A percentile compares a stretch with the other conserved stretches of the same genome.
These are phyloP conservation scores for Discostella stelligeroides DNA, from an alignment of 108 stramenopile species.

Conservation along the genomic window DNA sequence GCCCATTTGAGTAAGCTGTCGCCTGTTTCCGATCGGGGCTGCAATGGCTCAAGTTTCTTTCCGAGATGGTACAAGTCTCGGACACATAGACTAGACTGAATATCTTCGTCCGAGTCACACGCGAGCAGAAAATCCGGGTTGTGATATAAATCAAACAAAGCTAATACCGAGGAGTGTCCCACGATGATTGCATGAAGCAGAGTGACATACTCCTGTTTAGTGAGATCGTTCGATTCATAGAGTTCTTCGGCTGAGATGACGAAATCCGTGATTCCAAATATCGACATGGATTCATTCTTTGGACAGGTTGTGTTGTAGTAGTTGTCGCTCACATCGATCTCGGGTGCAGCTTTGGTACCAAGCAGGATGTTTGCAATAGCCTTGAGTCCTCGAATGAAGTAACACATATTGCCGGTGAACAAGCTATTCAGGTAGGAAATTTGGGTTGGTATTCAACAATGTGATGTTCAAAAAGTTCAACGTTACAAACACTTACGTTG, in stretches of 20 bases:
- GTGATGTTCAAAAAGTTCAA: neutral
- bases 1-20: slow-evolving; percentile 43
- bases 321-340: neutral
- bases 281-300: slow-evolving; percentile 18
- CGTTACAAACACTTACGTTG: slow-evolving; percentile 24
- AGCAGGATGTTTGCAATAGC: slow-evolving; percentile 32
- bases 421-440: neutral
- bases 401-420: slow-evolving; percentile 16
- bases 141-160: slow-evolving; percentile 36
- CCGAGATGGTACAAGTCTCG: slow-evolving; percentile 33
- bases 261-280: slow-evolving; percentile 38
- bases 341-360: neutral
- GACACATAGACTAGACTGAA: slow-evolving; percentile 18
- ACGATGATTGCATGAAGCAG: slow-evolving; percentile 36
- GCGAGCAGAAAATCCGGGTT: slow-evolving; percentile 39
- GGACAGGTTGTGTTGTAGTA: neutral
- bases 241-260: slow-evolving; percentile 37
- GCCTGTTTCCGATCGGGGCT: slow-evolving; percentile 1
- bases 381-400: slow-evolving; percentile 31
- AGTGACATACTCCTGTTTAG: slow-evolving; percentile 30
- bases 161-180: slow-evolving; percentile 12
- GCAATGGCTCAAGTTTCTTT: slow-evolving; percentile 21
- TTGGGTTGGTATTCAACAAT: neutral
- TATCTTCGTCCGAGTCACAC: slow-evolving; percentile 22
- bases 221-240: slow-evolving; percentile 18